These are phyloP conservation scores for Fusarium oxysporum DNA, from an alignment of 2,329 filamentous ascomycete species.

Conservation along the genomic window DNA sequence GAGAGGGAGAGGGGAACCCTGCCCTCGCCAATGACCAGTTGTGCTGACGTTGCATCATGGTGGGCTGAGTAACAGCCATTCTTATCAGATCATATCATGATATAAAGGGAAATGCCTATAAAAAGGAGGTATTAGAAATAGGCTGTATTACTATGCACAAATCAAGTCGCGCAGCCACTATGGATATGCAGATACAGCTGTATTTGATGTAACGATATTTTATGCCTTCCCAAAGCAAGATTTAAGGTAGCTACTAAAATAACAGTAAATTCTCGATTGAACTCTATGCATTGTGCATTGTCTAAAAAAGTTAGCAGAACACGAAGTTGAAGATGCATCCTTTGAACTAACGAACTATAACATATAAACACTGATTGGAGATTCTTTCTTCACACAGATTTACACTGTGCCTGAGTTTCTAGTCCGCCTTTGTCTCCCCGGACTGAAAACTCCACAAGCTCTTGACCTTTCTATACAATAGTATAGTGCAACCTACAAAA, in stretches of 20 bases:
- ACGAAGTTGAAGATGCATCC: accelerated
- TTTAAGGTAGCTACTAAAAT: too few species aligned
- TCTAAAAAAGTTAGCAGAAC: accelerated
- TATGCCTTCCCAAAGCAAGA: too few species aligned
- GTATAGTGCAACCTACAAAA: background rate
- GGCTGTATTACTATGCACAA: background rate
- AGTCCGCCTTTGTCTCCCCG: background rate
- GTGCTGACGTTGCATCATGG: background rate
- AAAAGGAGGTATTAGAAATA: accelerated
- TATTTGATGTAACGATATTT: background rate
- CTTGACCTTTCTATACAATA: background rate
- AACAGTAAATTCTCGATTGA: accelerated
- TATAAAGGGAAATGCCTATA: background rate
- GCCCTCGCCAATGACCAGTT: background rate
- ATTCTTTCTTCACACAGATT: background rate
- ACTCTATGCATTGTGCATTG: too few species aligned
- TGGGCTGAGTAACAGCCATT: background rate
- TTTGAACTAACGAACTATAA: accelerated
- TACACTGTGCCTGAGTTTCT: accelerated
- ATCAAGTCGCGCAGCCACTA: background rate
- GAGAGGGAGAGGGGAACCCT: background rate
- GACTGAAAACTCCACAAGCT: background rate
- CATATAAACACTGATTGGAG: background rate
- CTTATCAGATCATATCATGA: background rate
- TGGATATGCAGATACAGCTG: background rate